Percentiles rank a stretch among this genome's conserved stretches.
These are phyloP conservation scores for Pulveroboletus frians DNA, from an alignment of 768 basidiomycete species.

Conservation along the genomic window DNA sequence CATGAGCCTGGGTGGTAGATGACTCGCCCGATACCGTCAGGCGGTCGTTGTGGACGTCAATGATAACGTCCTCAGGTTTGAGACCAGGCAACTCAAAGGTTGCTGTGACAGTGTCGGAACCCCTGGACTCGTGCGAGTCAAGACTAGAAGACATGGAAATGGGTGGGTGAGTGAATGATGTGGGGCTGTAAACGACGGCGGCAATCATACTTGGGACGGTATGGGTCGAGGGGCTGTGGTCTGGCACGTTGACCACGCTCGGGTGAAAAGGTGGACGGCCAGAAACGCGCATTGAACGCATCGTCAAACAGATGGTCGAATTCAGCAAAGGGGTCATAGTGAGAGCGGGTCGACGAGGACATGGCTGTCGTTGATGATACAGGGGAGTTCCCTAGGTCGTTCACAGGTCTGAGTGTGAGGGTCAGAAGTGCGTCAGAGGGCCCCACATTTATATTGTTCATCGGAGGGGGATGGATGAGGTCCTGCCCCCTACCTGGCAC, in stretches of 20 bases:
- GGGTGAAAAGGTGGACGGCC: neutral
- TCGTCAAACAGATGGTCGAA: slow-evolving; percentile 3
- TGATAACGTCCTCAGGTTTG: slow-evolving; percentile 42
- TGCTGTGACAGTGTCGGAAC: slow-evolving; percentile 35
- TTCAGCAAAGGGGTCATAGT: neutral
- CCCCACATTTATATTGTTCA: too few relatives aligned
- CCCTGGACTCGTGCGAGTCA: slow-evolving; percentile 42
- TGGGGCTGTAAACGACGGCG: fast-evolving
- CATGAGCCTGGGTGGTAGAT: slow-evolving; percentile 29
- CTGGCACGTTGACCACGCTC: neutral
- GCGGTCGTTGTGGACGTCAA: slow-evolving; percentile 39
- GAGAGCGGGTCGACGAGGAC: neutral
- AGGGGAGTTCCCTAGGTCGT: too few relatives aligned
- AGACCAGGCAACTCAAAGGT: slow-evolving; percentile 49
- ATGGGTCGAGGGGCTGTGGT: neutral
- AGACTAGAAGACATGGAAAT: slow-evolving; percentile 33
- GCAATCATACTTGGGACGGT: slow-evolving; percentile 17
- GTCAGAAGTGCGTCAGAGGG: too few relatives aligned
- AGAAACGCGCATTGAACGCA: slow-evolving; percentile 4
- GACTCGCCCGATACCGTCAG: slow-evolving; percentile 46
- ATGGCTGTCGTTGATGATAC: neutral
- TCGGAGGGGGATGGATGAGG: too few relatives aligned
- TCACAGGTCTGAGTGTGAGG: too few relatives aligned
- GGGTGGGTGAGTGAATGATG: neutral
- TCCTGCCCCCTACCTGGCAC: too few relatives aligned